phyloP scores from a whole-genome alignment of 768 basidiomycete species.

The Leccinum rimulosum region DNA sequence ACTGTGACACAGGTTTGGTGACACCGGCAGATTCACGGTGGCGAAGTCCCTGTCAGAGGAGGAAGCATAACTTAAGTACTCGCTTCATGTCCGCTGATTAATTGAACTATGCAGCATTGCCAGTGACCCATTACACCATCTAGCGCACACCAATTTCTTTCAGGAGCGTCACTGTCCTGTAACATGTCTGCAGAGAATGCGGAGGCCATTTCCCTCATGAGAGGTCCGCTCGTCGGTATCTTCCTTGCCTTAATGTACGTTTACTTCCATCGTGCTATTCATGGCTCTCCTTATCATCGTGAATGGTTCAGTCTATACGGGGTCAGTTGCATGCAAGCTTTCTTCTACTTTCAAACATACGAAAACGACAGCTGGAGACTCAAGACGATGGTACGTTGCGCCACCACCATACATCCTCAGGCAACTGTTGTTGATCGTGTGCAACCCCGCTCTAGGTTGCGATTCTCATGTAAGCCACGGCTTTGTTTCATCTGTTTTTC shows the following conservation, averaged over 20 bases:
- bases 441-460: conserved; percentile 15
- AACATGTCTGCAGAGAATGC: neutral
- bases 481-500: neutral
- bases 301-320: conserved; percentile 23
- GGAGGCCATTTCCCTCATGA: conserved; percentile 11
- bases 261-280: neutral
- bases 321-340: conserved; percentile 26
- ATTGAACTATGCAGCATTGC: too few species aligned
- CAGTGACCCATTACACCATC: too few species aligned
- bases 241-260: conserved; percentile 19
- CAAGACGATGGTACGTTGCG: conserved; percentile 21
- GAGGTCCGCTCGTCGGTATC: conserved; percentile 29
- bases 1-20: too few species aligned
- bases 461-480: conserved; percentile 14
- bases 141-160: too few species aligned
- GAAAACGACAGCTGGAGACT: conserved; percentile 15
- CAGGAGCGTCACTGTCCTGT: too few species aligned
- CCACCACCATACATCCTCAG: neutral
- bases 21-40: too few species aligned
- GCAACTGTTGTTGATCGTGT: neutral
- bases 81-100: too few species aligned
- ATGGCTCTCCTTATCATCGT: neutral
- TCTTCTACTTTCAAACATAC: conserved; percentile 29
- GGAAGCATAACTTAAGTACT: too few species aligned
- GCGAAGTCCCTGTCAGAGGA: too few species aligned